phyloP scores from a whole-genome alignment of 2,329 filamentous ascomycete genomes.

The Fusarium virguliforme region DNA sequence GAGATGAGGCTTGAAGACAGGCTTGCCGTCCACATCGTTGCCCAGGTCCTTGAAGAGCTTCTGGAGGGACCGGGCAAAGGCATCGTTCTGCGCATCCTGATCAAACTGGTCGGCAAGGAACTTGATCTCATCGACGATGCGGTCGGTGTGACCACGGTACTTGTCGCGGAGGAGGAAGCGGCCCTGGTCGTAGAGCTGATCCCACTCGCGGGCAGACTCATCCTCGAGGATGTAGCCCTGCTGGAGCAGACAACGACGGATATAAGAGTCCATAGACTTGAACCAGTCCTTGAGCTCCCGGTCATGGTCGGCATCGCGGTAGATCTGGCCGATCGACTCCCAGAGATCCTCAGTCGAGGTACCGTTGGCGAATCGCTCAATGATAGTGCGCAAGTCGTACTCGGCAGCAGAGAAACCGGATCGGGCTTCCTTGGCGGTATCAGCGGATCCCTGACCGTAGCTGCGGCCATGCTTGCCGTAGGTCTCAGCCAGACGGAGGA shows the following conservation, averaged over 20 bases:
- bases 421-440: slow-evolving; percentile 81
- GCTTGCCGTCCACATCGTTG: slow-evolving; percentile 86
- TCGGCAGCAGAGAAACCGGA: slow-evolving; percentile 80
- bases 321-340: slow-evolving; percentile 87
- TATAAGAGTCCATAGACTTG: slow-evolving; percentile 80
- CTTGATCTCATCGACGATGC: slow-evolving; percentile 89
- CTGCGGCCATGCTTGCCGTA: slow-evolving; percentile 84
- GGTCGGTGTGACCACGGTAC: slow-evolving; percentile 89
- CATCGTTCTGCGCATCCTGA: slow-evolving; percentile 86
- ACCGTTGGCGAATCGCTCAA: slow-evolving; percentile 96
- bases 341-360: slow-evolving; percentile 92
- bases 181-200: slow-evolving; percentile 87
- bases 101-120: slow-evolving; percentile 93
- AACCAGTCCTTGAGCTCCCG: slow-evolving; percentile 93
- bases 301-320: slow-evolving; percentile 88
- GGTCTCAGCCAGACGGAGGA: slow-evolving; percentile 86
- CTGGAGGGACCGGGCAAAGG: slow-evolving; percentile 81
- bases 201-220: slow-evolving; percentile 84
- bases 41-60: slow-evolving; percentile 93
- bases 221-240: slow-evolving; percentile 94
- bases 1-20: slow-evolving; percentile 92
- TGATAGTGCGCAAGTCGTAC: slow-evolving; percentile 82
- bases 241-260: slow-evolving; percentile 87
- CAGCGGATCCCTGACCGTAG: slow-evolving; percentile 75
- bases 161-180: slow-evolving; percentile 89